Evolutionary conservation across 1,139 yeast species (phyloP).

Genomic region (Pichia sp.): DNA sequence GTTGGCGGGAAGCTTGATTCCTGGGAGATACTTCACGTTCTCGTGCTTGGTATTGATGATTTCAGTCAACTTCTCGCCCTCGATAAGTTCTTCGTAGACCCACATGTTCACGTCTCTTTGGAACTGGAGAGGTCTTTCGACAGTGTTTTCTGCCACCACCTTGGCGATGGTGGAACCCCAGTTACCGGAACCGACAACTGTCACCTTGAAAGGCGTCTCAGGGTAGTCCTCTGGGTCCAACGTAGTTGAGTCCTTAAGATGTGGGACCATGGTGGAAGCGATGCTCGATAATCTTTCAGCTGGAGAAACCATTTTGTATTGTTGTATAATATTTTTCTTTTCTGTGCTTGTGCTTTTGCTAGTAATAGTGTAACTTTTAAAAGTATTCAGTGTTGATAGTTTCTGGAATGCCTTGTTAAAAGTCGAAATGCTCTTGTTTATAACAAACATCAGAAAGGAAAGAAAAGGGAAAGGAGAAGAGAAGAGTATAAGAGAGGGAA

Average conservation of each 20-base stretch:
- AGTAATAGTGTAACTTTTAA: background rate
- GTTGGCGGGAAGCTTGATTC: slow-evolving; percentile 72
- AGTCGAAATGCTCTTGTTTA: background rate
- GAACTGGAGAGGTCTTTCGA: slow-evolving; percentile 64
- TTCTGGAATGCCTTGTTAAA: background rate
- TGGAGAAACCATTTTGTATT: slow-evolving; percentile 22
- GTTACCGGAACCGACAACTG: slow-evolving; percentile 75
- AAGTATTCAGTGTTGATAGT: background rate
- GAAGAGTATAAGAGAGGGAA: background rate
- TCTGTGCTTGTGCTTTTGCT: background rate
- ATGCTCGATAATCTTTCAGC: slow-evolving; percentile 28
- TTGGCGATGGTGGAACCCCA: slow-evolving; percentile 98
- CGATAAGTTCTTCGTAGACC: slow-evolving; percentile 81
- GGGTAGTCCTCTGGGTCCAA: slow-evolving; percentile 27
- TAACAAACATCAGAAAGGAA: background rate
- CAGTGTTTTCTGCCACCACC: slow-evolving; percentile 81
- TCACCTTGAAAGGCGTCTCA: slow-evolving; percentile 37
- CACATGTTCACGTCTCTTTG: slow-evolving; percentile 78
- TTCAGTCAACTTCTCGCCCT: slow-evolving; percentile 72
- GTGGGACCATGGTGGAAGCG: slow-evolving; percentile 16
- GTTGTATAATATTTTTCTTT: background rate
- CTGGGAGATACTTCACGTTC: slow-evolving; percentile 85
- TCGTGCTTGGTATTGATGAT: slow-evolving; percentile 84
- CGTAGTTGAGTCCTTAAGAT: slow-evolving; percentile 15
- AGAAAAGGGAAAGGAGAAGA: background rate